Evolutionary conservation across 2,329 filamentous ascomycete species (phyloP), one percentile per base, ranked within the genome.

Genomic region (Ceratocystis variospora): DNA sequence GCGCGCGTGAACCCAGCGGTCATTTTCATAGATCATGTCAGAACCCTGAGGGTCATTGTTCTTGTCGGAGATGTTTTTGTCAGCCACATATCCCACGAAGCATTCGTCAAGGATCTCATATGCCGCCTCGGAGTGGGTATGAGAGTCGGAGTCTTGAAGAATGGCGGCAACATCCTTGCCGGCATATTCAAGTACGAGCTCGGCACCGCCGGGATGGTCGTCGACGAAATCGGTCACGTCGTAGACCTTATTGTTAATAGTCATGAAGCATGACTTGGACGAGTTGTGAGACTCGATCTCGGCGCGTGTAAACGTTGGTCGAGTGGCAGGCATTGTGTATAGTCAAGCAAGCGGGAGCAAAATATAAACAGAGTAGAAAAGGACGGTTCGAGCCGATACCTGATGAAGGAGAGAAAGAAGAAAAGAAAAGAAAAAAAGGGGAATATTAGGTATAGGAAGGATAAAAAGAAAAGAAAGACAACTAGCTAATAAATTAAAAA

Each of bases 181-280:
- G 0, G 83, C 94, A 75, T 94, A 96, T 64, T 96, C 89, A 69
- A 96, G 79, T 69, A 99, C 87, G 71, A 97, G 79, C 69, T 96
- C 89, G 71, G 85, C 84, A 67, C 94, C 94, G 71, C 94, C 94
- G 28, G 94, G 94, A 74, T 99, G 94, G 70, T 91, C 87, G 64
- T 91, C 85, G 68, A 96, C 76, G 73, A 99, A 99, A 66, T 89
- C 85, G 68, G 94, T 96, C 70, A 99, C 83, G 79, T 99, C 93
- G 81, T 91, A 99, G 71, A 99, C 93, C 71, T 93, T 95, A 67
- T 83, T 82, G 69, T 90, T 92, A 65, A 96, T 81, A 2, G 89
- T 94, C 71, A 99, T 92, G 80, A 92, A 99, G 80, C 93, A 97
- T 62, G 90, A 96, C 73, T 90, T 84, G 62, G 79, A 78, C 61